Evolutionary conservation across 257 asterid genomes (phyloP), one percentile per base, ranked within the genome.

Genomic region (Agastache rugosa): DNA sequence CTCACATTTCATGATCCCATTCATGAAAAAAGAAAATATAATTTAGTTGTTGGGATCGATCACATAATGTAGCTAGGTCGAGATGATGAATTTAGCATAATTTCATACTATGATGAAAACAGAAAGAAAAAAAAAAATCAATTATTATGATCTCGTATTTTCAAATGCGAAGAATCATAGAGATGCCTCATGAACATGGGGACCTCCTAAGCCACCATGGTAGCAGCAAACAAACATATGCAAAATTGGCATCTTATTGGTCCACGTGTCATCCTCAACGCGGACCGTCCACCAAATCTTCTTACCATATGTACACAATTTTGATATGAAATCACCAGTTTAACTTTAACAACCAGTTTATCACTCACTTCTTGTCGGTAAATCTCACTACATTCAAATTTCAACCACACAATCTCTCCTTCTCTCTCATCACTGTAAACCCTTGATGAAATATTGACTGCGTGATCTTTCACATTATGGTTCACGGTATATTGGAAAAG

Each of bases 301-400:
- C 72, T 29, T 15, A 63, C 71, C 44, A 45, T 45, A 8, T 39
- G 44, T 8, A 8, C 44, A 39, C 2, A 39, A 39, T 39, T 37
- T 39, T 39, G 44, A 39, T 39, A 39, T 39, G 44, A 37, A 69
- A 75, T 72, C 78, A 73, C 59, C 58, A 71, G 37, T 63, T 60
- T 55, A 15, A 16, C 20, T 59, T 59, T 29, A 62, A 62, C 50
- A 8, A 39, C 19, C 50, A 37, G 51, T 62, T 75, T 53, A 50
- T 79, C 82, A 16, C 83, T 77, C 85, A 84, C 75, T 79, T 84
- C 81, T 58, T 63, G 86, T 86, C 85, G 75, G 67, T 66, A 69
- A 80, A 69, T 73, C 72, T 67, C 72, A 22, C 15, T 35, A 53
- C 29, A 47, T 15, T 5, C n/a, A n/a, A n/a, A n/a, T n/a, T n/a